These are phyloP conservation scores for Chaetoceros tenuissimus DNA, from an alignment of 108 stramenopile species.

Conservation along the genomic window DNA sequence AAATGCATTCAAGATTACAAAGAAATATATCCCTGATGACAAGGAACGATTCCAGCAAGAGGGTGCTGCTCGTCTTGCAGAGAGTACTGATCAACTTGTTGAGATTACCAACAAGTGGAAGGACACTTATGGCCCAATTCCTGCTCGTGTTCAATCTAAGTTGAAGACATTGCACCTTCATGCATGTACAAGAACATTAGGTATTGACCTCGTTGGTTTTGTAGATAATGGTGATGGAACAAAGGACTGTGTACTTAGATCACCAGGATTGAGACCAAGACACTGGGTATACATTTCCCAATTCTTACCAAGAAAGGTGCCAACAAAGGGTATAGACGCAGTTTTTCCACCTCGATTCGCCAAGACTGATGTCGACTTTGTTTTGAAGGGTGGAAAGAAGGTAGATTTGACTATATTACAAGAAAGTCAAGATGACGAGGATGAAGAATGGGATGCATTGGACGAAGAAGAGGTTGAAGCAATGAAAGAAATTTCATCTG, in stretches of 20 bases:
- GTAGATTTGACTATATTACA: slow-evolving; percentile 41
- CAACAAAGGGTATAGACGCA: slow-evolving; percentile 63
- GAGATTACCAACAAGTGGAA: slow-evolving; percentile 74
- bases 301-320: slow-evolving; percentile 37
- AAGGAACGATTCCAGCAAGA: slow-evolving; percentile 45
- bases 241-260: slow-evolving; percentile 62
- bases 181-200: slow-evolving; percentile 68
- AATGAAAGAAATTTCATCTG: slow-evolving; percentile 76
- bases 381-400: slow-evolving; percentile 57
- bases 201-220: slow-evolving; percentile 73
- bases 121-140: slow-evolving; percentile 60
- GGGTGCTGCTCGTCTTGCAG: slow-evolving; percentile 64
- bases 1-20: slow-evolving; percentile 49
- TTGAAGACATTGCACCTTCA: slow-evolving; percentile 81
- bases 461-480: slow-evolving; percentile 84
- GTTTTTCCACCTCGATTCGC: slow-evolving; percentile 64
- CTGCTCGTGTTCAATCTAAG: slow-evolving; percentile 46
- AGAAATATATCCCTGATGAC: slow-evolving; percentile 49
- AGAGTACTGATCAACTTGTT: slow-evolving; percentile 59
- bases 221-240: slow-evolving; percentile 28
- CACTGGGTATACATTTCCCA: slow-evolving; percentile 70
- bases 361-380: slow-evolving; percentile 41
- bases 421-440: slow-evolving; percentile 39
- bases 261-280: slow-evolving; percentile 74
- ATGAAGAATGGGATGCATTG: slow-evolving; percentile 78